Conservation (phyloP, 768 basidiomycete genomes). For the Phanerodontia chrysosporium region DNA sequence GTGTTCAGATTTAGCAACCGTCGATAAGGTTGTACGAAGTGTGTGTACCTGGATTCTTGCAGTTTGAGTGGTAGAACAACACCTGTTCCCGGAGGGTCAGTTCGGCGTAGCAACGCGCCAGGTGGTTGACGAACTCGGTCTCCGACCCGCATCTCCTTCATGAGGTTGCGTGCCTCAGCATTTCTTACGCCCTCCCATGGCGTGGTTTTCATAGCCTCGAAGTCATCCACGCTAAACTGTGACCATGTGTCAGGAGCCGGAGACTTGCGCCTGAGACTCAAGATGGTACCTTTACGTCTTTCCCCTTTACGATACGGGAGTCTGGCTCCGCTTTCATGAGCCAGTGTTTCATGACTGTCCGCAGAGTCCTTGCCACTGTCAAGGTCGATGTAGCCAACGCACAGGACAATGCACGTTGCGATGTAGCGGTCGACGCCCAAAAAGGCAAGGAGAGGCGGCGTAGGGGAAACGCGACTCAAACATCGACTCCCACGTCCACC, state of each 20-base stretch:
- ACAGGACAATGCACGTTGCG: background rate
- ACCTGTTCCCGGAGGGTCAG: constrained; percentile 42
- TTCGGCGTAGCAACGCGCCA: background rate
- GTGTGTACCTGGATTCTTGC: constrained; percentile 68
- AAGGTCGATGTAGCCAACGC: background rate
- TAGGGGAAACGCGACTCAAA: constrained; percentile 20
- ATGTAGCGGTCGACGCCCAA: background rate
- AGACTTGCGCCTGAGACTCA: constrained; percentile 5
- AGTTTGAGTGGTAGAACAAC: constrained; percentile 85
- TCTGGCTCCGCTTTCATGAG: constrained; percentile 87
- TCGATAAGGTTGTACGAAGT: background rate
- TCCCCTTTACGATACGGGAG: constrained; percentile 78
- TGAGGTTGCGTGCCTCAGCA: constrained; percentile 76
- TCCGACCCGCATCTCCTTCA: constrained; percentile 74
- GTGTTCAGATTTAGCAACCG: background rate
- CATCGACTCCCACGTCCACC: constrained; percentile 21
- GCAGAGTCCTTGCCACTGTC: background rate
- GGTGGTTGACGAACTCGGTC: constrained; percentile 53
- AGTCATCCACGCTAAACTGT: constrained; percentile 85
- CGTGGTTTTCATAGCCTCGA: constrained; percentile 64
- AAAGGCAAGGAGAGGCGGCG: constrained; percentile 5
- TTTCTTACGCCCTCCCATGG: constrained; percentile 90
- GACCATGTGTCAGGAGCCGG: constrained; percentile 4
- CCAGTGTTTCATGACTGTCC: constrained; percentile 41
- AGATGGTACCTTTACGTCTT: constrained; percentile 68